Percentiles rank a stretch among this genome's conserved stretches.
Evolutionary conservation across 352 stramenopile genomes (phyloP).

Genomic region (Phytopythium aichiense): DNA sequence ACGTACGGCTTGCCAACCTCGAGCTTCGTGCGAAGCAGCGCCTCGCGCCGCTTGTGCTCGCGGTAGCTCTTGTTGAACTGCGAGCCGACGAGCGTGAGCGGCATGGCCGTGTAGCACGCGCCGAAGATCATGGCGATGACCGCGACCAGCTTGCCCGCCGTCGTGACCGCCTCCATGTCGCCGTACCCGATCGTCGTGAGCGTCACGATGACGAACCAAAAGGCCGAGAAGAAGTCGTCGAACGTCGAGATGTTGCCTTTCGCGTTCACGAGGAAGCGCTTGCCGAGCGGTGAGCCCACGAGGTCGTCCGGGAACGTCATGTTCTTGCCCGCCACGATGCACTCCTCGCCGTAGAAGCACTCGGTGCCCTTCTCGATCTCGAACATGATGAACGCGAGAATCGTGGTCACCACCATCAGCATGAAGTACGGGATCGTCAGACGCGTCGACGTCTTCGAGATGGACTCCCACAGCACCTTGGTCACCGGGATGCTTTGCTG

Average conservation of each 20-base stretch:
- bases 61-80: slow-evolving; percentile 84
- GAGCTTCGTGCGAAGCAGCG: slow-evolving; percentile 60
- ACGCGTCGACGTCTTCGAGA: slow-evolving; percentile 74
- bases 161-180: slow-evolving; percentile 71
- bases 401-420: slow-evolving; percentile 67
- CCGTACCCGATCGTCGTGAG: slow-evolving; percentile 69
- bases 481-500: slow-evolving; percentile 77
- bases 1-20: slow-evolving; percentile 66
- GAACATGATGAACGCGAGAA: slow-evolving; percentile 78
- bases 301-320: slow-evolving; percentile 54
- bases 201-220: slow-evolving; percentile 86
- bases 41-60: slow-evolving; percentile 72
- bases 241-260: slow-evolving; percentile 70
- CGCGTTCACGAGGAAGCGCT: slow-evolving; percentile 69
- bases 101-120: slow-evolving; percentile 79
- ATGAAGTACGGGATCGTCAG: slow-evolving; percentile 80
- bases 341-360: slow-evolving; percentile 71
- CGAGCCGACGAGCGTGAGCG: slow-evolving; percentile 69
- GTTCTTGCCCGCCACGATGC: slow-evolving; percentile 50
- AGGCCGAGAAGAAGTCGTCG: slow-evolving; percentile 76
- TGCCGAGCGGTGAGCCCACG: slow-evolving; percentile 42
- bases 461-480: slow-evolving; percentile 71
- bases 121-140: slow-evolving; percentile 80
- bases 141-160: slow-evolving; percentile 61
- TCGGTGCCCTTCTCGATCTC: slow-evolving; percentile 74